Evolutionary conservation across 306 rosid genomes (phyloP).

Genomic region (Alnus glutinosa): DNA sequence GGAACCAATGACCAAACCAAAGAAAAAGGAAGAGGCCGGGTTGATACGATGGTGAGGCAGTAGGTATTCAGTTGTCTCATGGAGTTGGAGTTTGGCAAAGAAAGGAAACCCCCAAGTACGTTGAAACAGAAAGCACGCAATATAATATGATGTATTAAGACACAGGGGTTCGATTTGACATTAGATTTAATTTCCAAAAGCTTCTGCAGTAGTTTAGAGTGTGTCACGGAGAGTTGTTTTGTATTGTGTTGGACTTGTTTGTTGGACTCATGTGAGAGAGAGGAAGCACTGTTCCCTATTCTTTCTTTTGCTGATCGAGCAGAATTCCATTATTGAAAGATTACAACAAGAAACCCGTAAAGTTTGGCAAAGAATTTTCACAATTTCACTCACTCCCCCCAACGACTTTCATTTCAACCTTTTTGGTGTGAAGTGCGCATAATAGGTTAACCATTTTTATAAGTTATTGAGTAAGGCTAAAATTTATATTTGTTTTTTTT

Average conservation of each 20-base stretch:
- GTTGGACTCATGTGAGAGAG: slow-evolving; percentile 53
- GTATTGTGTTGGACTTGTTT: slow-evolving; percentile 68
- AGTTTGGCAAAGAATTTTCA: slow-evolving; percentile 28
- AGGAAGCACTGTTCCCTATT: slow-evolving; percentile 52
- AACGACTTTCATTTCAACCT: slow-evolving; percentile 60
- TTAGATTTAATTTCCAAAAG: slow-evolving; percentile 36
- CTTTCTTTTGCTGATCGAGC: slow-evolving; percentile 42
- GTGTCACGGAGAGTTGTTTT: slow-evolving; percentile 66
- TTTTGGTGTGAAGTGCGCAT: slow-evolving; percentile 62
- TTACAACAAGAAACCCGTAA: slow-evolving; percentile 61
- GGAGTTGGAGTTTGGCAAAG: slow-evolving; percentile 54
- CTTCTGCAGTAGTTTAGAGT: slow-evolving; percentile 22
- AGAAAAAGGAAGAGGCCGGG: no score
- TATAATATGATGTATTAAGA: slow-evolving; percentile 27
- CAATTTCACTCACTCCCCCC: slow-evolving; percentile 35
- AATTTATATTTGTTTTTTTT: no score
- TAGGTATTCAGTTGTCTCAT: slow-evolving; percentile 43
- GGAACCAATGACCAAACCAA: slow-evolving; percentile 2
- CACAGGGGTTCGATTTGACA: slow-evolving; percentile 50
- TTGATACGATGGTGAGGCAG: neutral
- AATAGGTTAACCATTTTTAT: slow-evolving; percentile 44
- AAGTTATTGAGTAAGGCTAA: no score
- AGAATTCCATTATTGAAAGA: slow-evolving; percentile 75
- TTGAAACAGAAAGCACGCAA: slow-evolving; percentile 49
- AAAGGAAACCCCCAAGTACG: slow-evolving; percentile 49